phyloP scores from a whole-genome alignment of 495 filamentous ascomycete species.

The Penicillium diatomitis region DNA sequence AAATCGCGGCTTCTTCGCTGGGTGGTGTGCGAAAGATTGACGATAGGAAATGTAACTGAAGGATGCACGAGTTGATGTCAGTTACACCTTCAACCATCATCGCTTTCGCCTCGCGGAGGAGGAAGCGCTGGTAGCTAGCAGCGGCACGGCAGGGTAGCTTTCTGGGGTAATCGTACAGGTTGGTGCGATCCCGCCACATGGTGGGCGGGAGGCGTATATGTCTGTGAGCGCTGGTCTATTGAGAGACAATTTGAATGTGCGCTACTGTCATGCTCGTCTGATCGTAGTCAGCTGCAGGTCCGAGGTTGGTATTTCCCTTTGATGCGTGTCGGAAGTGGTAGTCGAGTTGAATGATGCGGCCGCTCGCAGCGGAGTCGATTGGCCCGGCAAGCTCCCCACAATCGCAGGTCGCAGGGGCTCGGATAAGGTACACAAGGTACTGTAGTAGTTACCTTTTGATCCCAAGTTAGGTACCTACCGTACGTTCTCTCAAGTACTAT shows the following conservation, averaged over 20 bases:
- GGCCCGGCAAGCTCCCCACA: slow-evolving; percentile 6
- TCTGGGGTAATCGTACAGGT: slow-evolving; percentile 54
- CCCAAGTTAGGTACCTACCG: neutral
- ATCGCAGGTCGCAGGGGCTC: neutral
- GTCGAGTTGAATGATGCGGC: slow-evolving; percentile 3
- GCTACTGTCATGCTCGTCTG: slow-evolving; percentile 8
- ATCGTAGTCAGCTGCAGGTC: neutral
- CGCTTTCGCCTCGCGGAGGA: no score
- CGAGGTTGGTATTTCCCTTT: neutral
- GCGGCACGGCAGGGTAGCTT: neutral
- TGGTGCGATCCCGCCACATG: slow-evolving; percentile 98
- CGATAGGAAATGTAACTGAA: slow-evolving; percentile 94
- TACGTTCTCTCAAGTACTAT: no score
- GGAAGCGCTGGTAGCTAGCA: neutral
- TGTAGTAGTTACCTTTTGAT: neutral
- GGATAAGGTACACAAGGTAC: neutral
- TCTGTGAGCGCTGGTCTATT: slow-evolving; percentile 9
- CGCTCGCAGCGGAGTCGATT: slow-evolving; percentile 4
- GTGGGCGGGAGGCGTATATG: slow-evolving; percentile 28
- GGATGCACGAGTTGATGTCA: neutral
- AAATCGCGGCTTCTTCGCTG: slow-evolving; percentile 71
- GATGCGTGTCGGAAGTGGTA: neutral
- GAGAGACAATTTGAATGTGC: neutral
- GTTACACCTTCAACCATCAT: no score
- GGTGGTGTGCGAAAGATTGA: slow-evolving; percentile 94